Conservation (phyloP, 768 basidiomycete genomes). For the Cystoderma amianthinum region DNA sequence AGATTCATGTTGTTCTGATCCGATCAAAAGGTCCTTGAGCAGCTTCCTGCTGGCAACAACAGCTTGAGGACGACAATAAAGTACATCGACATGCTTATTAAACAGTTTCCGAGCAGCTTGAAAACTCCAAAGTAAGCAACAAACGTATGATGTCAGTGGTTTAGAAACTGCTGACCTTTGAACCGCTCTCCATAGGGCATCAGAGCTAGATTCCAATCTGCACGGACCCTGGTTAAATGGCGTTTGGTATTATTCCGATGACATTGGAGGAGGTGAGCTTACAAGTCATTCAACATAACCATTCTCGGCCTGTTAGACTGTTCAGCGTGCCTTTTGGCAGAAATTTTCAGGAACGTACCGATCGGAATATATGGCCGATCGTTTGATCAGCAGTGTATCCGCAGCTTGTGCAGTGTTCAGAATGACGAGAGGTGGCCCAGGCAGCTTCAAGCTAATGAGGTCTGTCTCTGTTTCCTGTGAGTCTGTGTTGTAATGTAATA, state of each 20-base stretch:
- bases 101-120: neutral
- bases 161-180: neutral
- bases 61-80: neutral
- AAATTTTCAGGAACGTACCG: neutral
- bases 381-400: neutral
- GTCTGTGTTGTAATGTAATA: neutral
- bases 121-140: neutral
- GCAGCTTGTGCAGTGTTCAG: neutral
- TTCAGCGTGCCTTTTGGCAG: neutral
- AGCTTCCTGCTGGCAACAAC: neutral
- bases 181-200: neutral
- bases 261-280: too few relatives aligned
- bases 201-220: neutral
- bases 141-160: too few relatives aligned
- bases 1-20: neutral
- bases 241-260: too few relatives aligned
- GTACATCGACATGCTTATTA: neutral
- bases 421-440: neutral
- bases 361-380: neutral
- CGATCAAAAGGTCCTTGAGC: neutral
- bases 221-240: neutral
- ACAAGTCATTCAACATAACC: neutral
- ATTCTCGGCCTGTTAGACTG: neutral
- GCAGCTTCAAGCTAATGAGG: neutral
- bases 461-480: neutral